A percentile compares a stretch with the other conserved stretches of the same genome.
phyloP scores from a whole-genome alignment of 306 rosid genomes.

The Vigna mungo region DNA sequence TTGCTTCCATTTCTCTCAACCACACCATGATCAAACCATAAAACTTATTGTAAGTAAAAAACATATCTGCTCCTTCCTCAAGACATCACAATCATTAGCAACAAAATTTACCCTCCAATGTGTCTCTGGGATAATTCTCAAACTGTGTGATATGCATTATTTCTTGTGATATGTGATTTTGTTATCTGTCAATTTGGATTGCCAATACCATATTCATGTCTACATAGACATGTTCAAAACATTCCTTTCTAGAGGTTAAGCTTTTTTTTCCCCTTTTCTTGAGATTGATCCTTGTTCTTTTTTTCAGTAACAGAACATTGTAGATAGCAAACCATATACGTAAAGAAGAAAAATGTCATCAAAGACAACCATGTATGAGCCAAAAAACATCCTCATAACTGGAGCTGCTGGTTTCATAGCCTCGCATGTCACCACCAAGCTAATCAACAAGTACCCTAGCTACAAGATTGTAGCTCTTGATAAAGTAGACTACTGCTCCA shows the following conservation, averaged over 20 bases:
- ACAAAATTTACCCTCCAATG: too few species aligned
- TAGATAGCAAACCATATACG: conserved; percentile 27
- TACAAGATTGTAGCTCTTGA: conserved; percentile 76
- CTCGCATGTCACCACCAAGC: conserved; percentile 69
- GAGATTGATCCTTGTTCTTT: conserved; percentile 26
- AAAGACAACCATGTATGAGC: conserved; percentile 50
- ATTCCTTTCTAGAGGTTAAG: not conserved
- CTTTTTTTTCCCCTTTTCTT: not conserved
- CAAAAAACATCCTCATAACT: conserved; percentile 69
- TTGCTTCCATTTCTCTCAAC: too few species aligned
- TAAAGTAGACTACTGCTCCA: conserved; percentile 76
- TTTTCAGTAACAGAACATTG: conserved; percentile 35
- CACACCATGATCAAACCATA: too few species aligned
- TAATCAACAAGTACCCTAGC: conserved; percentile 58
- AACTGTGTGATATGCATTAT: conserved; percentile 25
- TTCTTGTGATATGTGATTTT: not conserved
- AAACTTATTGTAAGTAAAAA: too few species aligned
- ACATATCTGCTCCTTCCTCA: too few species aligned
- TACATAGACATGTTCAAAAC: not conserved
- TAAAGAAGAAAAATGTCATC: conserved; percentile 50
- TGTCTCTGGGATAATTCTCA: not conserved
- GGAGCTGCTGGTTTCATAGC: conserved; percentile 86
- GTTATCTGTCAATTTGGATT: conserved; percentile 5
- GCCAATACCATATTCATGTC: conserved; percentile 1
- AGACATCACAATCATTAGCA: too few species aligned